These are phyloP conservation scores for Fusarium sp. DNA, from an alignment of 2,329 filamentous ascomycete species.

Conservation along the genomic window DNA sequence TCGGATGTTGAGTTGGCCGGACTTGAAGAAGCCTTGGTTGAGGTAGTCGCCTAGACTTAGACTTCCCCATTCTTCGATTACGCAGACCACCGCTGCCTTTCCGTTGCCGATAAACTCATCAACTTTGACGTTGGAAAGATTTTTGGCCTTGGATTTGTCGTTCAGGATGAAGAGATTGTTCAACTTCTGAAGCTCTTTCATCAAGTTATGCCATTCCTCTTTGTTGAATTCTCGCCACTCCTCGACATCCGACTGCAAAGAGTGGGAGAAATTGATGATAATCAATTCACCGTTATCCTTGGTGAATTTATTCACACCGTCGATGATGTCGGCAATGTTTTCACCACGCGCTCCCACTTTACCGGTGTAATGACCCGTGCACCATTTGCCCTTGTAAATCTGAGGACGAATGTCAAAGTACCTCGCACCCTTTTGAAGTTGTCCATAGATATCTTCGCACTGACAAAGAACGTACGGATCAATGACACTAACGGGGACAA, in stretches of 20 bases:
- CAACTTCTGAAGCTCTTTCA: conserved; percentile 13
- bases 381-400: conserved; percentile 1
- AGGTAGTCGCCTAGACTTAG: conserved; percentile 1
- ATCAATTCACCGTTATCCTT: not conserved
- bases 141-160: conserved; percentile 15
- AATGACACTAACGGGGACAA: not conserved
- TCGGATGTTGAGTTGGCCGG: conserved; percentile 3
- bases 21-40: conserved; percentile 14
- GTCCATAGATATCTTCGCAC: not conserved
- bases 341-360: conserved; percentile 14
- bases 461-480: conserved; percentile 17
- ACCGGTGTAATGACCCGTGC: conserved; percentile 1
- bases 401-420: conserved; percentile 18
- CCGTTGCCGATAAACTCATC: conserved; percentile 6
- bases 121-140: not conserved
- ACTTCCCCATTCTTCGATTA: conserved; percentile 13
- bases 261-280: conserved; percentile 18
- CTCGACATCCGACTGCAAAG: not conserved
- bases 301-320: conserved; percentile 4
- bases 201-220: conserved; percentile 12
- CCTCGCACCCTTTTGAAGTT: not conserved
- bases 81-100: not conserved
- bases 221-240: conserved; percentile 24
- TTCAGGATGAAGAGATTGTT: not conserved
- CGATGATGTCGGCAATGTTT: not conserved